A percentile compares a stretch with the other conserved stretches of the same genome.
Conservation (phyloP, 176 grass and related monocot species). For the Chrysopogon serrulatus region DNA sequence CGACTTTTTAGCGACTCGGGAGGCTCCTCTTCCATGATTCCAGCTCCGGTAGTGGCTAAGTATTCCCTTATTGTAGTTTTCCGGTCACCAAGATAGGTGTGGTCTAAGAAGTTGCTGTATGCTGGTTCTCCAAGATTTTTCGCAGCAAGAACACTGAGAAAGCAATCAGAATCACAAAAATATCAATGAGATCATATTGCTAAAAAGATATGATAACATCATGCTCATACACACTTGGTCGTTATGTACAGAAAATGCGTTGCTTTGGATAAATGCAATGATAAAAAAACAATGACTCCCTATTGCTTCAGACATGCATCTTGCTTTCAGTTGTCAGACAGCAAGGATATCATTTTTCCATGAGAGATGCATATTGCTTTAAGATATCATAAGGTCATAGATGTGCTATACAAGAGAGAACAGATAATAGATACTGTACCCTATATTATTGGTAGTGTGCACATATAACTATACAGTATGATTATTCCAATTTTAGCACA, state of each 20-base stretch:
- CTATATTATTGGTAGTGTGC: neutral
- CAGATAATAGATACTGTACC: neutral
- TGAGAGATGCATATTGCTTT: slow-evolving; percentile 13
- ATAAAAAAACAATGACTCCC: slow-evolving; percentile 6
- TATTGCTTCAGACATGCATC: slow-evolving; percentile 21
- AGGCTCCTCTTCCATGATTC: slow-evolving; percentile 92
- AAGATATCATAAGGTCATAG: slow-evolving; percentile 7
- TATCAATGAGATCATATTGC: neutral
- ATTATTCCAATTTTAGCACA: neutral
- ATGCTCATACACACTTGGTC: neutral
- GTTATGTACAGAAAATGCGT: neutral
- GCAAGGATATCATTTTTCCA: slow-evolving; percentile 9
- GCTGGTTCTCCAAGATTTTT: slow-evolving; percentile 76
- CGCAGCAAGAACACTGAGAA: slow-evolving; percentile 77
- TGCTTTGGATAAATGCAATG: slow-evolving; percentile 11
- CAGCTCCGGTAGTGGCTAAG: slow-evolving; percentile 57
- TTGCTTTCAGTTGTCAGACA: slow-evolving; percentile 8
- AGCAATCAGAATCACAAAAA: slow-evolving; percentile 1
- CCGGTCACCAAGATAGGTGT: slow-evolving; percentile 81
- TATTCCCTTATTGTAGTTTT: slow-evolving; percentile 61
- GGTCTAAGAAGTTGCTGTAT: slow-evolving; percentile 81
- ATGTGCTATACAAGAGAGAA: slow-evolving; percentile 7
- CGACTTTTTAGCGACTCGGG: slow-evolving; percentile 58
- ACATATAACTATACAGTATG: neutral
- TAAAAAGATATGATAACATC: neutral